Conservation (phyloP, 2,329 filamentous ascomycete species). For the Pseudocercospora cruenta region DNA sequence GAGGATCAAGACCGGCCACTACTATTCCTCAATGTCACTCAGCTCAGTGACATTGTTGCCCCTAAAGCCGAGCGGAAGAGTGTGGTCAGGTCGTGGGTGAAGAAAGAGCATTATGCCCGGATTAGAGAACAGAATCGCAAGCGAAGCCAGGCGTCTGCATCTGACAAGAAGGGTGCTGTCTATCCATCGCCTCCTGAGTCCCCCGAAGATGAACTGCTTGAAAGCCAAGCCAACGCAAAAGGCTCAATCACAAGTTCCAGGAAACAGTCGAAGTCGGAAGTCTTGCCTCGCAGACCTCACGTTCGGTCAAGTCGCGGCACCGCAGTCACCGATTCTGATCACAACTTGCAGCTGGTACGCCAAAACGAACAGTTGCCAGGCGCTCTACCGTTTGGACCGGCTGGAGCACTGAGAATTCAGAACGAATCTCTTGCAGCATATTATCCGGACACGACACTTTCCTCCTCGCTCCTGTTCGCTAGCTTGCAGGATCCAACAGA, state of each 20-base stretch:
- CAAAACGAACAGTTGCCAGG: not conserved
- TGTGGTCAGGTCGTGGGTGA: not conserved
- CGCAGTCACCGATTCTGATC: not conserved
- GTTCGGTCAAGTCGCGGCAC: not conserved
- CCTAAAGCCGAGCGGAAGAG: not conserved
- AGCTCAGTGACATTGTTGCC: not conserved
- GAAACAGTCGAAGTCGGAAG: not conserved
- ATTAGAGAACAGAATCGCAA: not conserved
- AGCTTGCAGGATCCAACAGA: not conserved
- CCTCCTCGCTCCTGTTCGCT: not conserved
- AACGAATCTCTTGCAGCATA: not conserved
- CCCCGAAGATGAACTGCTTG: not conserved
- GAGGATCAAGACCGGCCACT: not conserved
- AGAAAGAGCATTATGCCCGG: not conserved
- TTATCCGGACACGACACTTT: not conserved
- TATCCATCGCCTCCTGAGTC: not conserved
- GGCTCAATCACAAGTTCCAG: too few relatives aligned
- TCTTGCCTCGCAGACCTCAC: not conserved
- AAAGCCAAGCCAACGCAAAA: too few relatives aligned
- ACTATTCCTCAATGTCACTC: not conserved
- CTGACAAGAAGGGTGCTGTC: not conserved
- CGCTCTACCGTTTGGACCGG: not conserved
- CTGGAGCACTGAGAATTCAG: not conserved
- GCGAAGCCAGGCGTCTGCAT: not conserved
- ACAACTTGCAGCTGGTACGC: not conserved